Conservation (phyloP, 2,329 filamentous ascomycete genomes). For the Arthrobotrys musiformis region DNA sequence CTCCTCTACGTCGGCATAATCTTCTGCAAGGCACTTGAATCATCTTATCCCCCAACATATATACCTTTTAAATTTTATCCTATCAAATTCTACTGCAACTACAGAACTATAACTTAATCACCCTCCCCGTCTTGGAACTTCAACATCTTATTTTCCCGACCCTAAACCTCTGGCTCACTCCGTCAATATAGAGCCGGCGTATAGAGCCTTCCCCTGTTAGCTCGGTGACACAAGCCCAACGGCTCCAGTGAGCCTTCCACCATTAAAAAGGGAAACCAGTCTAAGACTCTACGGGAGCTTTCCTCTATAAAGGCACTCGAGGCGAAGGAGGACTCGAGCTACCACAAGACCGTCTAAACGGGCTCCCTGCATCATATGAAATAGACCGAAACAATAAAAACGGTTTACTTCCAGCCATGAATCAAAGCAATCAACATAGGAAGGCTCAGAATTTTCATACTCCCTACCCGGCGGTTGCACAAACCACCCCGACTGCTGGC, state of each 20-base stretch:
- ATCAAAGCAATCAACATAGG: conserved; percentile 27
- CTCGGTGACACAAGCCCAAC: conserved; percentile 38
- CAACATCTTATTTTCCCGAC: not conserved
- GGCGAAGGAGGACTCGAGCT: not conserved
- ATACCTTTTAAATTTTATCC: not conserved
- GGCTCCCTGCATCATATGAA: conserved; percentile 8
- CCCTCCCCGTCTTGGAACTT: not conserved
- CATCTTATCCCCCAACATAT: conserved; percentile 25
- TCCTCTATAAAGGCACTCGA: conserved; percentile 38
- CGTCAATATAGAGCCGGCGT: conserved; percentile 1
- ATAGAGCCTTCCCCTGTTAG: not conserved
- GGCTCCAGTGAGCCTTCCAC: conserved; percentile 23
- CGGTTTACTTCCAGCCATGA: conserved; percentile 16
- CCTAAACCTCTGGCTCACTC: too few species aligned
- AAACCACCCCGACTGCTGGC: conserved; percentile 17
- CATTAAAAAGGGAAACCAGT: conserved; percentile 8
- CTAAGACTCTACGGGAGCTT: conserved; percentile 28
- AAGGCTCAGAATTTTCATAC: conserved; percentile 14
- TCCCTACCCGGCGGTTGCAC: conserved; percentile 38
- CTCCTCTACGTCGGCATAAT: conserved; percentile 37
- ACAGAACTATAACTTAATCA: conserved; percentile 25
- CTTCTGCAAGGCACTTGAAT: conserved; percentile 47
- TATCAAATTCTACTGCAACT: conserved; percentile 11
- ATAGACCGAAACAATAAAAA: conserved; percentile 5
- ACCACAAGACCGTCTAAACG: conserved; percentile 9